A percentile compares a stretch with the other conserved stretches of the same genome.
These are phyloP conservation scores for Kwoniella sp. DNA, from an alignment of 768 basidiomycete genomes.

Conservation along the genomic window DNA sequence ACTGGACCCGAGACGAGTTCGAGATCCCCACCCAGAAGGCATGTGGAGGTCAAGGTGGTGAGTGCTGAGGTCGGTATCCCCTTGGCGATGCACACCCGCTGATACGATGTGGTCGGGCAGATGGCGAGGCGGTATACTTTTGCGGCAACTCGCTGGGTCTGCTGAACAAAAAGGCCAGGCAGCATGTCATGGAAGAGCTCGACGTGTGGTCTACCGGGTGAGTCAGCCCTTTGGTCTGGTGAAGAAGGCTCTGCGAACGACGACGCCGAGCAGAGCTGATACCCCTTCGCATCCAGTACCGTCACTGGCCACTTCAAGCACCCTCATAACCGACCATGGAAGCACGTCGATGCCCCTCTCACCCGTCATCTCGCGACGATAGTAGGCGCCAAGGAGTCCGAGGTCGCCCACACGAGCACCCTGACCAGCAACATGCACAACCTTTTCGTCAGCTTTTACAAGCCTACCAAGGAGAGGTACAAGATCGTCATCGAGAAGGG, in stretches of 20 bases:
- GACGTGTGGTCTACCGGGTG: constrained; percentile 68
- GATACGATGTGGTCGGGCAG: constrained; percentile 8
- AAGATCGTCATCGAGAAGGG: constrained; percentile 92
- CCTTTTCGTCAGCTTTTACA: constrained; percentile 90
- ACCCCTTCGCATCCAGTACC: constrained; percentile 52
- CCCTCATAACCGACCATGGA: constrained; percentile 79
- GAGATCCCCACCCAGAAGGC: constrained; percentile 43
- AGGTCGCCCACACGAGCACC: constrained; percentile 94
- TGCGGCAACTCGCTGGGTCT: constrained; percentile 94
- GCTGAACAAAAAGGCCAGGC: constrained; percentile 66
- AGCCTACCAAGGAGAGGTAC: constrained; percentile 73
- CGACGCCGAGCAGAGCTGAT: no score
- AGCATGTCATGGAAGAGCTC: constrained; percentile 75
- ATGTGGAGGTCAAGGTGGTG: constrained; percentile 43
- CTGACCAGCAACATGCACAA: constrained; percentile 93
- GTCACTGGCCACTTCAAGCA: constrained; percentile 87
- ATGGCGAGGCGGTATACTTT: constrained; percentile 62
- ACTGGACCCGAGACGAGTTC: constrained; percentile 47
- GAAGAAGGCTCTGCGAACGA: no score
- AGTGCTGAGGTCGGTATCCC: background rate
- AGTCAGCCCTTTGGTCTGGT: no score
- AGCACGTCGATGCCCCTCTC: constrained; percentile 66
- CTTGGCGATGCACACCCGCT: background rate
- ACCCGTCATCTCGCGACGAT: constrained; percentile 72
- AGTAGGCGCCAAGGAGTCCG: constrained; percentile 78